Conservation (phyloP, 108 stramenopile species). For the Asterionellopsis glacialis region DNA sequence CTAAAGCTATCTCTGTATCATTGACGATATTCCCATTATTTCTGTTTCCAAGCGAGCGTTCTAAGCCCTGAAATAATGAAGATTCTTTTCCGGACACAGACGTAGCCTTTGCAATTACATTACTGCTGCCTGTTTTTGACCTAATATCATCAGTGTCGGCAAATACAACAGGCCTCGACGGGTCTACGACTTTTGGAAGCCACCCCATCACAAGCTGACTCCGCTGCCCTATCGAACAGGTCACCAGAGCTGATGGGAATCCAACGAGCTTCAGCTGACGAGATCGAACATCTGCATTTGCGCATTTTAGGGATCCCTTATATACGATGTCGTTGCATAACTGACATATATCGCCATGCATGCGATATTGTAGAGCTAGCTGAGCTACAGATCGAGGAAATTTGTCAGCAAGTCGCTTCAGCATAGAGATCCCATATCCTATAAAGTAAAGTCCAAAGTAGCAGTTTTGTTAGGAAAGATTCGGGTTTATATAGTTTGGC, state of each 20-base stretch:
- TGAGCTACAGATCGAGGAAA: slow-evolving; percentile 79
- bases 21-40: slow-evolving; percentile 50
- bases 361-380: slow-evolving; percentile 94
- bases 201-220: slow-evolving; percentile 31
- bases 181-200: slow-evolving; percentile 50
- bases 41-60: slow-evolving; percentile 19
- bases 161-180: slow-evolving; percentile 76
- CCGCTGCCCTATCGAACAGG: slow-evolving; percentile 12
- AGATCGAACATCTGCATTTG: slow-evolving; percentile 56
- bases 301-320: slow-evolving; percentile 82
- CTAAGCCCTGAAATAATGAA: slow-evolving; percentile 15
- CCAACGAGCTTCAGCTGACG: slow-evolving; percentile 42
- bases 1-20: slow-evolving; percentile 46
- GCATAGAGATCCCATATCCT: slow-evolving; percentile 89
- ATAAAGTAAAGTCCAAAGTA: slow-evolving; percentile 4
- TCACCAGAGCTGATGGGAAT: slow-evolving; percentile 15
- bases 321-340: slow-evolving; percentile 88
- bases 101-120: no score
- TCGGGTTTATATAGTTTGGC: neutral
- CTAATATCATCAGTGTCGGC: slow-evolving; percentile 80
- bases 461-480: neutral
- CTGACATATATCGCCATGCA: slow-evolving; percentile 88
- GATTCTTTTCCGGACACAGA: no score
- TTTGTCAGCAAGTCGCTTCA: slow-evolving; percentile 77
- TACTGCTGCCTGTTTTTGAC: neutral